phyloP scores from a whole-genome alignment of 192 early-diverging fungal genomes.

The Entrophospora sp. region DNA sequence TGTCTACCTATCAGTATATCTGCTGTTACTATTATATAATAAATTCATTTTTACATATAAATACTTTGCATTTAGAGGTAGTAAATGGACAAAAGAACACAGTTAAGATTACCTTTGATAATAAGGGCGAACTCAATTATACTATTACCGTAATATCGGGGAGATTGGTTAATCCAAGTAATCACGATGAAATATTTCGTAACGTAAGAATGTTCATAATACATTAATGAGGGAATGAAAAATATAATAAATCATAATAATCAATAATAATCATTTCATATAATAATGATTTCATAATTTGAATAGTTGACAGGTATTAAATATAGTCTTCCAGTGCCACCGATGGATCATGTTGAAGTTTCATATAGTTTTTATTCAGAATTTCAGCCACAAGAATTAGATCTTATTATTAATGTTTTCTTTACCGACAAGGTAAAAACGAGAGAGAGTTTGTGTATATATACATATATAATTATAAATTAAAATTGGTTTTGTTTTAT shows the following conservation, averaged over 20 bases:
- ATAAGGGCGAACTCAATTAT: conserved; percentile 28
- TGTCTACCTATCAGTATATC: neutral
- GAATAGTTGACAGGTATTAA: conserved; percentile 29
- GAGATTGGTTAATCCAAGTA: conserved; percentile 23
- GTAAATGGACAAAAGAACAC: conserved; percentile 37
- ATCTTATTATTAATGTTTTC: conserved; percentile 35
- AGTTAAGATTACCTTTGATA: conserved; percentile 27
- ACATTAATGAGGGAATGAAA: too few relatives aligned
- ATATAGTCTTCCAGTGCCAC: conserved; percentile 26
- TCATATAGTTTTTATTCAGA: conserved; percentile 41
- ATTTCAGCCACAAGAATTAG: conserved; percentile 34
- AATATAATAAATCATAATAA: too few relatives aligned
- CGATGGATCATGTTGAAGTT: conserved; percentile 28
- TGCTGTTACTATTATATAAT: neutral
- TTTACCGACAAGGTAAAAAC: conserved; percentile 32
- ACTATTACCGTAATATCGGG: conserved; percentile 28
- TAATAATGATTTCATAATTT: too few relatives aligned
- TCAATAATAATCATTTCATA: too few relatives aligned
- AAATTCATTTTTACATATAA: neutral
- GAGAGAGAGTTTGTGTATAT: neutral
- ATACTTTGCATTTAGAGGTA: conserved; percentile 24
- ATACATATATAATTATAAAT: neutral
- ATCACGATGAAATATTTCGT: conserved; percentile 24
- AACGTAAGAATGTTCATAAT: conserved; percentile 26
- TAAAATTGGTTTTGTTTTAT: neutral